These are phyloP conservation scores for Golubevia pallescens DNA, from an alignment of 1,284 basidiomycete genomes.

Conservation along the genomic window DNA sequence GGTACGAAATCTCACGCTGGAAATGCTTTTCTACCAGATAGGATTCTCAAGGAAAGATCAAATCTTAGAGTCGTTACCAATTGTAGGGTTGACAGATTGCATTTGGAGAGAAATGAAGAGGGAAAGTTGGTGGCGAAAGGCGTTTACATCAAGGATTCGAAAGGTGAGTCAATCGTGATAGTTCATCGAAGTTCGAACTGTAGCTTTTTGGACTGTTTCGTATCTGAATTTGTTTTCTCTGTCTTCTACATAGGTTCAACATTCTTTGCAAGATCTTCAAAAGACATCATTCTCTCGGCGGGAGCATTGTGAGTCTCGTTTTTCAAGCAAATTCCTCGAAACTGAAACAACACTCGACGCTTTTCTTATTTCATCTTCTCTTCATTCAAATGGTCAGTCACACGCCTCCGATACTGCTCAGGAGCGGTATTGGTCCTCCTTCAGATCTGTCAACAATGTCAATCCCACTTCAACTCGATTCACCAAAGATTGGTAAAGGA, in stretches of 20 bases:
- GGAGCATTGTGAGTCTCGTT: slow-evolving; percentile 1
- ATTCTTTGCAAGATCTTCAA: background rate
- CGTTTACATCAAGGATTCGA: slow-evolving; percentile 12
- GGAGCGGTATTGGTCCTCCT: slow-evolving; percentile 6
- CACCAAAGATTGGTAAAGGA: slow-evolving; percentile 5
- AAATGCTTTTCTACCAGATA: slow-evolving; percentile 13
- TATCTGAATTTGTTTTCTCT: no score
- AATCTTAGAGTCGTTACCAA: slow-evolving; percentile 5
- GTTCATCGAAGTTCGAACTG: no score
- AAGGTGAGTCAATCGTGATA: background rate
- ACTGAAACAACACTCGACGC: no score
- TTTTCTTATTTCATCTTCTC: no score
- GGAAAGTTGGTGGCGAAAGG: slow-evolving; percentile 8
- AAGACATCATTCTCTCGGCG: background rate
- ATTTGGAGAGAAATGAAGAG: background rate
- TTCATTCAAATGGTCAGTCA: background rate
- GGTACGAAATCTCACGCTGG: slow-evolving; percentile 14
- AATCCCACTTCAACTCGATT: slow-evolving; percentile 8
- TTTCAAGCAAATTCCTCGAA: no score
- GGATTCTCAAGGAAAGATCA: slow-evolving; percentile 6
- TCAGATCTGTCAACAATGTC: background rate
- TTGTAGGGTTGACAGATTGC: slow-evolving; percentile 6
- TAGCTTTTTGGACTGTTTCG: no score
- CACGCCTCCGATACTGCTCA: slow-evolving; percentile 7
- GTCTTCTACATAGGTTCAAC: no score